Evolutionary conservation across 108 stramenopile species (phyloP).

Genomic region (Nannochloropsis salina): DNA sequence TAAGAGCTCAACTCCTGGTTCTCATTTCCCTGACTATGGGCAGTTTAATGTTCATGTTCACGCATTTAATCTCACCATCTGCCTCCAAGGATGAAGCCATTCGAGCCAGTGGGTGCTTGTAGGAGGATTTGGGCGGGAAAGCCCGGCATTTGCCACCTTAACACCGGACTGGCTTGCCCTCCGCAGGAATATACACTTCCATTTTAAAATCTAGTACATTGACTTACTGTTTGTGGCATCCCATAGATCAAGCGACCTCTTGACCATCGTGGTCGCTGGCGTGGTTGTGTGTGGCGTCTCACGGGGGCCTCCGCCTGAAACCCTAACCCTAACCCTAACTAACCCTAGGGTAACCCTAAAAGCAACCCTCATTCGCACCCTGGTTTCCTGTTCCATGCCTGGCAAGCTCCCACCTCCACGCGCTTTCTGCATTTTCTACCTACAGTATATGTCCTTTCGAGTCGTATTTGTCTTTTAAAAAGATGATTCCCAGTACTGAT

Average conservation of each 20-base stretch:
- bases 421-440: background rate
- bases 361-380: background rate
- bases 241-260: too few species aligned
- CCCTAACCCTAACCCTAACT: background rate
- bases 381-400: background rate
- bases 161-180: background rate
- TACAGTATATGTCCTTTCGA: background rate
- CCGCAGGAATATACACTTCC: background rate
- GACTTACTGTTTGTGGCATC: background rate
- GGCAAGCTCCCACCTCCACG: background rate
- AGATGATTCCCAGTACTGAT: background rate
- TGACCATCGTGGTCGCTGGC: background rate
- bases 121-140: too few species aligned
- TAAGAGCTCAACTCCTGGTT: too few species aligned
- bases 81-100: too few species aligned
- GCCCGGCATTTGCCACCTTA: too few species aligned
- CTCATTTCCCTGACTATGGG: too few species aligned
- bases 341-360: background rate
- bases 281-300: background rate
- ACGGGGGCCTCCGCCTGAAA: background rate
- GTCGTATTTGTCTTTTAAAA: background rate
- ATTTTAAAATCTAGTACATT: background rate
- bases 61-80: too few species aligned
- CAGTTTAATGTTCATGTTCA: too few species aligned
- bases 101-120: too few species aligned